A percentile compares a stretch with the other conserved stretches of the same genome.
Conservation (phyloP, 306 rosid species). For the Corylus avellana region DNA sequence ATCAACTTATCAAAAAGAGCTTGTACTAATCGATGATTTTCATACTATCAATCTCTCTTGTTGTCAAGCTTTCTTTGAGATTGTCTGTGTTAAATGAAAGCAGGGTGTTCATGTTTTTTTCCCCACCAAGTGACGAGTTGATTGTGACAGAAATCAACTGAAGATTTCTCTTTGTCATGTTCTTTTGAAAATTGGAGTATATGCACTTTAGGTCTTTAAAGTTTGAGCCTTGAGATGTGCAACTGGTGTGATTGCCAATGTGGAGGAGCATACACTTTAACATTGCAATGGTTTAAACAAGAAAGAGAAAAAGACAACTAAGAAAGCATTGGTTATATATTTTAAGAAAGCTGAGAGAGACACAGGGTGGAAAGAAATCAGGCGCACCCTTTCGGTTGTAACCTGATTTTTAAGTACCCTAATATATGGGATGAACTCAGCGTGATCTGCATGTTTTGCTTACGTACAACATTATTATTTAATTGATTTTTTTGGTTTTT, state of each 20-base stretch:
- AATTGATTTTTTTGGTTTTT: no score
- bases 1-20: background rate
- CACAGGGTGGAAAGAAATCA: constrained; percentile 23
- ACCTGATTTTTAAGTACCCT: background rate
- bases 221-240: background rate
- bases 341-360: constrained; percentile 6
- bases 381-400: constrained; percentile 28
- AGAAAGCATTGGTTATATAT: background rate
- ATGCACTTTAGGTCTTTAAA: constrained; percentile 8
- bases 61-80: background rate
- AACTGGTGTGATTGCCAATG: constrained; percentile 9
- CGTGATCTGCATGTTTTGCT: background rate
- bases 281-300: background rate
- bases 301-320: background rate
- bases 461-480: background rate
- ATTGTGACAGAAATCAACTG: background rate
- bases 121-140: background rate
- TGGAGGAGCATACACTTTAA: background rate
- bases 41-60: background rate
- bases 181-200: background rate
- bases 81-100: background rate
- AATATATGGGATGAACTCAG: background rate
- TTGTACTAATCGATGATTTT: background rate
- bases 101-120: background rate
- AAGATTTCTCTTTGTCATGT: background rate